Percentiles rank a stretch among this genome's conserved stretches.
phyloP scores from a whole-genome alignment of 768 basidiomycete genomes.

The Russula sp. region DNA sequence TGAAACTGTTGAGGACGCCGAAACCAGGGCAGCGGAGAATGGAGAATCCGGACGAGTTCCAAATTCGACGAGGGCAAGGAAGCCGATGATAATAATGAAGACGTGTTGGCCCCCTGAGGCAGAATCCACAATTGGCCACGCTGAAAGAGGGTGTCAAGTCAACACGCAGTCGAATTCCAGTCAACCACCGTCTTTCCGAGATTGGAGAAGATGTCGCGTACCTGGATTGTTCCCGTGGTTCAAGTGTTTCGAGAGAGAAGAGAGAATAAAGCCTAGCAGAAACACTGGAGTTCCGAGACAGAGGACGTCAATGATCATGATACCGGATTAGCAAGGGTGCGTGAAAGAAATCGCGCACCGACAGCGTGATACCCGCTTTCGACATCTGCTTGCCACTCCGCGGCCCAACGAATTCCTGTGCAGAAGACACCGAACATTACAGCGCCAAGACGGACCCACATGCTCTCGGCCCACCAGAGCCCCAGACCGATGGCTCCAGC shows the following conservation, averaged over 20 bases:
- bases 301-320: background rate
- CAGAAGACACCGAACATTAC: conserved; percentile 19
- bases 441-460: conserved; percentile 22
- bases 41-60: conserved; percentile 36
- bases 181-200: background rate
- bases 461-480: conserved; percentile 21
- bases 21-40: conserved; percentile 17
- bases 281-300: conserved; percentile 40
- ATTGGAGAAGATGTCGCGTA: conserved; percentile 27
- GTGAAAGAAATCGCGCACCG: conserved; percentile 12
- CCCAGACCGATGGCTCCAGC: conserved; percentile 16
- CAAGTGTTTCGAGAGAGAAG: conserved; percentile 65
- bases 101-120: conserved; percentile 66
- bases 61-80: conserved; percentile 53
- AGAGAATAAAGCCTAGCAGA: conserved; percentile 57
- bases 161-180: background rate
- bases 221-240: conserved; percentile 81
- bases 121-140: conserved; percentile 73
- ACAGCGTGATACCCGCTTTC: conserved; percentile 18
- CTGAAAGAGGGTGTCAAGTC: conserved; percentile 32
- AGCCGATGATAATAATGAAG: conserved; percentile 52
- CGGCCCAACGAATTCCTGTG: conserved; percentile 16
- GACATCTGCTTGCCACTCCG: conserved; percentile 18
- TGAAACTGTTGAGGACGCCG: background rate
- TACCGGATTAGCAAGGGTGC: background rate